A percentile compares a stretch with the other conserved stretches of the same genome.
These are phyloP conservation scores for Rhynchosporium secalis DNA, from an alignment of 2,329 filamentous ascomycete species.

Conservation along the genomic window DNA sequence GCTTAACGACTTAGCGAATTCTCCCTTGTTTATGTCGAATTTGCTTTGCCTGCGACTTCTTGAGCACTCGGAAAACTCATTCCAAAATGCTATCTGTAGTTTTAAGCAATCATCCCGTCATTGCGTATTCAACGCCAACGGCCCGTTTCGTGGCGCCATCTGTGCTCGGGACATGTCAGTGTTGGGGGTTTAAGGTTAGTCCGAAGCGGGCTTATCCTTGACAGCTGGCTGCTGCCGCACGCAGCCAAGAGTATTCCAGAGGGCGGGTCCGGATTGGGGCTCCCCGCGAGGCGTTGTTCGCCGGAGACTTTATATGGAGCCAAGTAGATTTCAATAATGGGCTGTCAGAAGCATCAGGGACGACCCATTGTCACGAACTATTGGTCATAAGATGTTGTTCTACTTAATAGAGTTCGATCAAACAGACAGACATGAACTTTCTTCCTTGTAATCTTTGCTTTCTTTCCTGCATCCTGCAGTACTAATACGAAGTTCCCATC, in stretches of 20 bases:
- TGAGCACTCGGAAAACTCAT: not conserved
- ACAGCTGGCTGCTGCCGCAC: not conserved
- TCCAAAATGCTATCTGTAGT: too few species aligned
- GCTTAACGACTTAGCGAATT: slow-evolving; percentile 4
- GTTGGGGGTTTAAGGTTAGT: not conserved
- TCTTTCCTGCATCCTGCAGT: too few species aligned
- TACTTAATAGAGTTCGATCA: too few species aligned
- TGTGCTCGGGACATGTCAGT: not conserved
- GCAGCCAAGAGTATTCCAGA: not conserved
- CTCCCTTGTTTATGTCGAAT: not conserved
- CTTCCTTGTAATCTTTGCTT: too few species aligned
- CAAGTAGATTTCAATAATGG: not conserved
- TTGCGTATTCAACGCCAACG: not conserved
- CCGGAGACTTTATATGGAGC: not conserved
- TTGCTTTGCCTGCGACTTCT: slow-evolving; percentile 6
- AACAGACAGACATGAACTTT: too few species aligned
- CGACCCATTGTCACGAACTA: not conserved
- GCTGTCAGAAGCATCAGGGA: not conserved
- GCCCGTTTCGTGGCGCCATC: not conserved
- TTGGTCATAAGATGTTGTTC: too few species aligned
- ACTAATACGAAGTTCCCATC: too few species aligned
- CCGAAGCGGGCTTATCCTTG: not conserved
- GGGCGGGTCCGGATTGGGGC: not conserved
- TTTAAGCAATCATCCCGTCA: not conserved
- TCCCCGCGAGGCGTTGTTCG: not conserved